Evolutionary conservation across 768 basidiomycete genomes (phyloP), one percentile per base, ranked within the genome.

Genomic region (Russula compacta): DNA sequence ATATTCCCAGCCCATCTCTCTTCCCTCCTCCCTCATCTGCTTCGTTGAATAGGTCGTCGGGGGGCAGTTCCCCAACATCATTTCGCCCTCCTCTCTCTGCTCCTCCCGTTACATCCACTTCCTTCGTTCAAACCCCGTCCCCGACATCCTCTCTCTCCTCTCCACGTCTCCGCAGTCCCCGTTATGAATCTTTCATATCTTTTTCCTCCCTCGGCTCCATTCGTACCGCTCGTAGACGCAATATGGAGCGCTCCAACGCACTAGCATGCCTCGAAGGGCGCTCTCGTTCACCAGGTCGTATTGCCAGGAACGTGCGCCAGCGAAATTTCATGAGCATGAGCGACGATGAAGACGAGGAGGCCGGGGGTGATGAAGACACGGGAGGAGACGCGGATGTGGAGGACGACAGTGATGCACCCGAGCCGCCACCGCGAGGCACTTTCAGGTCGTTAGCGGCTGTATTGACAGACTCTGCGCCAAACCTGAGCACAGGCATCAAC

Each of bases 301-400:
- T 67, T 6, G 51, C 68, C 1, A 53, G 67, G 33, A n/a, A 64
- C 6, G 42, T 64, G 19, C 69, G 70, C 10, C 70, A 73, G 52
- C 67, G 70, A 33, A 85, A 85, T 69, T 86, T 86, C 66, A 86
- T 86, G 81, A 82, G 76, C 73, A 80, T 85, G 78, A 79, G 75
- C 54, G 85, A 87, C 65, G 84, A 86, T 61, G 84, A 84, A 24
- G 80, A 80, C 52, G 79, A 79, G 5, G 76, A 72, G 33, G 58
- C 46, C 14, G 58, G 60, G 19, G 38, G n/a, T 0, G 59, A 46
- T 6, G n/a, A 46, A 2, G 62, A 64, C 12, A 38, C 43, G 5
- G 67, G 49, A 29, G 48, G 38, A 5, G 60, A 68, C 5, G 71
- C 60, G 4, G 63, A 71, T 11, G 63, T 72, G 15, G 64, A 65